These are phyloP conservation scores for Leptomonas pyrrhocoris DNA, from an alignment of 208 protist genomes.

Conservation along the genomic window DNA sequence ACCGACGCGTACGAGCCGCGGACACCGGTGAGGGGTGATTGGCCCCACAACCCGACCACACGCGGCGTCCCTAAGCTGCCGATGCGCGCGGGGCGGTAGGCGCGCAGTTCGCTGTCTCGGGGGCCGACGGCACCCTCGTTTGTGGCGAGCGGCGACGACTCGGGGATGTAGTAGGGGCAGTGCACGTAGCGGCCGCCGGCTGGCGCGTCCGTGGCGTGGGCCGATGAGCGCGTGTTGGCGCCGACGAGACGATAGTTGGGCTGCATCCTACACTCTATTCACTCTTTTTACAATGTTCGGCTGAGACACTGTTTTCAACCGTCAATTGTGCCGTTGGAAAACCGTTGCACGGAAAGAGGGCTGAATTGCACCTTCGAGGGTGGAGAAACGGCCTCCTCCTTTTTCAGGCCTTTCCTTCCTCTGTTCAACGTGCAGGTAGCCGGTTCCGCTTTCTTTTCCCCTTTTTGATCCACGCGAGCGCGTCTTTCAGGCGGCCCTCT, in stretches of 20 bases:
- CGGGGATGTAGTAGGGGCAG: conserved; percentile 20
- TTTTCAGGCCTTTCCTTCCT: not conserved
- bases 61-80: conserved; percentile 43
- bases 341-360: no score
- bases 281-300: no score
- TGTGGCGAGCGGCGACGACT: not conserved
- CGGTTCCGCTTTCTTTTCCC: no score
- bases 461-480: no score
- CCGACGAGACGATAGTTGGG: not conserved
- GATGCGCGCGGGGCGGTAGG: not conserved
- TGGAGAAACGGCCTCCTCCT: no score
- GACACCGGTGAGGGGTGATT: not conserved
- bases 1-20: conserved; percentile 5
- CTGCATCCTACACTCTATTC: not conserved
- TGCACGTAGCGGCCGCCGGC: conserved; percentile 11
- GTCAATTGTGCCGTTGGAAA: no score
- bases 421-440: no score
- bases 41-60: conserved; percentile 18
- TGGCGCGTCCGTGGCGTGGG: not conserved
- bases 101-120: conserved; percentile 1
- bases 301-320: no score
- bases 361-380: no score
- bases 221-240: not conserved
- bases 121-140: not conserved
- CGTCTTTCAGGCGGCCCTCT: no score